phyloP scores from a whole-genome alignment of 345 rosid species.

The Gossypium ekmanianum region DNA sequence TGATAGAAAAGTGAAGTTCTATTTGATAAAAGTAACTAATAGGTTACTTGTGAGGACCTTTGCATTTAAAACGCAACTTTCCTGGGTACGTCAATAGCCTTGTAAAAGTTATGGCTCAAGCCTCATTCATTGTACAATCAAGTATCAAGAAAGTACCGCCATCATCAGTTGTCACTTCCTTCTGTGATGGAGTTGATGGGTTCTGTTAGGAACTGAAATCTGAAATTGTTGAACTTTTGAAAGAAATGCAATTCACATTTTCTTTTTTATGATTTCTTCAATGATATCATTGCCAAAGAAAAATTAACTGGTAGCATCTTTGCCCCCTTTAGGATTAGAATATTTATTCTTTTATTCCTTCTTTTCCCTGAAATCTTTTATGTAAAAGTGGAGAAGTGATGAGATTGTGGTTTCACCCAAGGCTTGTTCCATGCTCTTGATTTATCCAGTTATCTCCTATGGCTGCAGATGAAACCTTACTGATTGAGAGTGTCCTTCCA shows the following conservation, averaged over 20 bases:
- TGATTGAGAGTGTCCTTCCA: not conserved
- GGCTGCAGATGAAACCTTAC: not conserved
- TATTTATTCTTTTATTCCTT: not conserved
- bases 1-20: not conserved
- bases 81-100: not conserved
- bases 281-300: not conserved
- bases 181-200: not conserved
- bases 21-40: not conserved
- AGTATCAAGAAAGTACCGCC: not conserved
- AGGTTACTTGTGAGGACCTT: not conserved
- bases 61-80: not conserved
- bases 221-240: not conserved
- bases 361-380: not conserved
- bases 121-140: not conserved
- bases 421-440: not conserved
- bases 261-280: not conserved
- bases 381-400: not conserved
- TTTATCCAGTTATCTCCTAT: not conserved
- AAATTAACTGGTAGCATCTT: not conserved
- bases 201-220: not conserved
- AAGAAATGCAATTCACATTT: not conserved
- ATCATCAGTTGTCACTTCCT: not conserved
- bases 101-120: not conserved
- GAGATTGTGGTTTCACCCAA: not conserved
- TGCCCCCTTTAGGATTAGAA: not conserved